These are phyloP conservation scores for Boechera stricta DNA, from an alignment of 345 rosid species.

Conservation along the genomic window DNA sequence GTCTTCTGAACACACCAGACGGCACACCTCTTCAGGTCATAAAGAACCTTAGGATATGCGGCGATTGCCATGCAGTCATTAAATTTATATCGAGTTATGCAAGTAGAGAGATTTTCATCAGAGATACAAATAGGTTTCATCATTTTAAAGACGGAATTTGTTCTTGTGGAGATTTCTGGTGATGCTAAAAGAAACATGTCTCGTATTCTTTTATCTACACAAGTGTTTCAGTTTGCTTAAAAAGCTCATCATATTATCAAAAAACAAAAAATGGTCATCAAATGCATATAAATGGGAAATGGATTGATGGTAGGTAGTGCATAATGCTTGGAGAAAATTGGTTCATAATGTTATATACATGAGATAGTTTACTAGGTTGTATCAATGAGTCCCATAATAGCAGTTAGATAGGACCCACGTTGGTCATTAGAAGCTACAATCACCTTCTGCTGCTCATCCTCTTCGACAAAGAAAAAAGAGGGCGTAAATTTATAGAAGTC, in stretches of 20 bases:
- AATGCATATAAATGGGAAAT: background rate
- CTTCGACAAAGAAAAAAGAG: background rate
- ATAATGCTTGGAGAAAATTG: background rate
- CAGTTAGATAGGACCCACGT: background rate
- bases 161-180: constrained; percentile 75
- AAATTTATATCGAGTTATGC: constrained; percentile 52
- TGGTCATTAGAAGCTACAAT: background rate
- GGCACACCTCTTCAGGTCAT: constrained; percentile 65
- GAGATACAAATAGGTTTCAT: constrained; percentile 66
- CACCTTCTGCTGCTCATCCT: background rate
- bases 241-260: too few relatives aligned
- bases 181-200: constrained; percentile 4
- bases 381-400: background rate
- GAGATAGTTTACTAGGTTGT: background rate
- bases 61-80: constrained; percentile 56
- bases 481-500: constrained; percentile 13
- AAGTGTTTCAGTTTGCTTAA: background rate
- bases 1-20: constrained; percentile 58
- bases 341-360: background rate
- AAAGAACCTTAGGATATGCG: constrained; percentile 77
- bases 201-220: background rate
- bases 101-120: constrained; percentile 51
- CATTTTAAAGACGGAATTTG: constrained; percentile 62
- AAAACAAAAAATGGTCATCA: background rate
- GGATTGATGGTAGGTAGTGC: background rate